phyloP scores from a whole-genome alignment of 2,329 filamentous ascomycete genomes.

The Sarocladium strictum region DNA sequence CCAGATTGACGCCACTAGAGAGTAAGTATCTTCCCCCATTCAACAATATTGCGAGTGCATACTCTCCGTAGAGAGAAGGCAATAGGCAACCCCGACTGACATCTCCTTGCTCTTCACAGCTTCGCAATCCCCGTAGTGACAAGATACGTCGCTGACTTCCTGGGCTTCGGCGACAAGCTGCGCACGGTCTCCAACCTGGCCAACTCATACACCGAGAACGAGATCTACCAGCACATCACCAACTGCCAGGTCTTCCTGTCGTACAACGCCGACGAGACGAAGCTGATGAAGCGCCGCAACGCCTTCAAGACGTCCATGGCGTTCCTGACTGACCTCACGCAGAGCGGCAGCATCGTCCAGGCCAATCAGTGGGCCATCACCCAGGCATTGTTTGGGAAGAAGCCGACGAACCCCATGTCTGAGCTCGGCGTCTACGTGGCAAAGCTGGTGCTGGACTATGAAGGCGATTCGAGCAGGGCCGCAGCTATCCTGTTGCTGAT shows the following conservation, averaged over 20 bases:
- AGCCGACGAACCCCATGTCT: slow-evolving; percentile 12
- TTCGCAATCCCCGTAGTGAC: slow-evolving; percentile 19
- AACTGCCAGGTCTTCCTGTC: slow-evolving; percentile 19
- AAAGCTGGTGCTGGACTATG: slow-evolving; percentile 11
- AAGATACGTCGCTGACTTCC: slow-evolving; percentile 17
- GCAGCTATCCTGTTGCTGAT: slow-evolving; percentile 15
- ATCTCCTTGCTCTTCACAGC: slow-evolving; percentile 6
- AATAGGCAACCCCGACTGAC: not conserved
- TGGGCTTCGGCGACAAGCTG: slow-evolving; percentile 15
- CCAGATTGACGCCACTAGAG: slow-evolving; percentile 16
- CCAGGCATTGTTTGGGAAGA: not conserved
- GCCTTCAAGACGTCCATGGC: slow-evolving; percentile 16
- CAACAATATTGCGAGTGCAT: not conserved
- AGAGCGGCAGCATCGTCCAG: slow-evolving; percentile 14
- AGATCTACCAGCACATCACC: slow-evolving; percentile 20
- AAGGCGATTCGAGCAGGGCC: slow-evolving; percentile 11
- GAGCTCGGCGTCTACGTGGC: slow-evolving; percentile 14
- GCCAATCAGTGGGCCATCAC: slow-evolving; percentile 13
- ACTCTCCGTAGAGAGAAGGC: not conserved
- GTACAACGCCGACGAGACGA: slow-evolving; percentile 19
- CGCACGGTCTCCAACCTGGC: slow-evolving; percentile 7
- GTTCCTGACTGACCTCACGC: slow-evolving; percentile 12
- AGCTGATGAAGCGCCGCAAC: slow-evolving; percentile 16
- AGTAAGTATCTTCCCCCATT: slow-evolving; percentile 13
- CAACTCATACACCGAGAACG: slow-evolving; percentile 14